Conservation (phyloP, 305 asterid genomes). For the Stenogyne calaminthoides region DNA sequence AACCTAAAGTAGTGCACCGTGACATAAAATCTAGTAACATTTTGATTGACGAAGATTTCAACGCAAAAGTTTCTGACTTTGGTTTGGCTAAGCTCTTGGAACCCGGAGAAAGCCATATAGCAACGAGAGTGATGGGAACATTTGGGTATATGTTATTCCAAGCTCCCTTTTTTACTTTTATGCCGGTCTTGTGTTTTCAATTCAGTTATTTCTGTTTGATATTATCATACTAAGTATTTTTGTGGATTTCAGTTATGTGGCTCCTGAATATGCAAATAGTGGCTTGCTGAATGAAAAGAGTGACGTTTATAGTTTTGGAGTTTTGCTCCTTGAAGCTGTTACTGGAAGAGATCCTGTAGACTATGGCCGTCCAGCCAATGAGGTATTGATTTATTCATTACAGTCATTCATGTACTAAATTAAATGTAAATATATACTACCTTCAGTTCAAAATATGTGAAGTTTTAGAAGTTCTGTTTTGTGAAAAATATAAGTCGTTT, state of each 20-base stretch:
- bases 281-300: constrained; percentile 97
- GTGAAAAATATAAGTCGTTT: background rate
- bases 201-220: background rate
- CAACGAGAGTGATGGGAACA: constrained; percentile 99
- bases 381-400: constrained; percentile 48
- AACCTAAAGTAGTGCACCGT: constrained; percentile 95
- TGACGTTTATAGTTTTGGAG: constrained; percentile 93
- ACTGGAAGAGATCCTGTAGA: constrained; percentile 98
- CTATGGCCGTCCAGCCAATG: constrained; percentile 80
- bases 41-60: constrained; percentile 80
- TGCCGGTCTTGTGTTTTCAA: background rate
- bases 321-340: constrained; percentile 79
- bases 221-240: constrained; percentile 8
- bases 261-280: constrained; percentile 96
- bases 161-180: background rate
- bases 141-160: constrained; percentile 65
- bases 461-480: background rate
- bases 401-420: background rate
- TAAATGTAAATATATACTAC: too few relatives aligned
- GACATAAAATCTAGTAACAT: constrained; percentile 99
- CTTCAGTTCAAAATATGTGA: background rate
- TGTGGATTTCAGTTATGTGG: constrained; percentile 78
- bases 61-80: constrained; percentile 95
- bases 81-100: constrained; percentile 98
- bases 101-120: constrained; percentile 93